Evolutionary conservation across 1,284 basidiomycete genomes (phyloP), one percentile per base, ranked within the genome.

Genomic region (Chalciporus sp.): DNA sequence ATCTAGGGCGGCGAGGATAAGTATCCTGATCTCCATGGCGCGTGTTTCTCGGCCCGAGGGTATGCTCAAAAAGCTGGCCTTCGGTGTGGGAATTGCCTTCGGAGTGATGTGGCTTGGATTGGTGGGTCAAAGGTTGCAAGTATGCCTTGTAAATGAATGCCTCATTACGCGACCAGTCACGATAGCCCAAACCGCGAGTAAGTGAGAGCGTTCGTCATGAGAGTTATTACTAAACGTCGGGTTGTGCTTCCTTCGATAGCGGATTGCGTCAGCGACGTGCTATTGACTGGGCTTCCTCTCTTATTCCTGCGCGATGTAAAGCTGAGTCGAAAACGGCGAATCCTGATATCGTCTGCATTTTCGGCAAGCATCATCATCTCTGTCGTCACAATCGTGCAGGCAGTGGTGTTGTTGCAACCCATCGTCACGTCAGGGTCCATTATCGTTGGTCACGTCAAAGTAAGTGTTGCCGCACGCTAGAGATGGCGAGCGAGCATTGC

Each of bases 11-110:
- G 41, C 55, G 2, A 65, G 69, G 17, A 49, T 69, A 44, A 68
- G 66, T 14, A 61, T 68, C 7, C 35, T 71, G 44, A n/a, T 47
- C 6, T 65, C 64, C 4, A 56, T 71, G 23, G 46, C 70, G 14
- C 65, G 63, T 17, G 47, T 68, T 1, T 58, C 48, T n/a, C 55
- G 45, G 33, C 62, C 67, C 0, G 54, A 67, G 19, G 63, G 50
- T 11, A 28, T 10, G 10, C 48, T 46, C 19, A 59, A 41, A 53
- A 23, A 11, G 7, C 10, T 64, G 9, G 27, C 55, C 8, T 11
- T 58, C n/a, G 42, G 41, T 4, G 35, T 51, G 37, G 68, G 58
- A 23, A 8, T 28, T 7, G 27, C 55, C 6, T 69, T 68, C 9
- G 58, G 50, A 8, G 23, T 58, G 19, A 56, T 66, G 47, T 55